Conservation (phyloP, 148 eudicot genomes). For the Amaranthus hypochondriacus region DNA sequence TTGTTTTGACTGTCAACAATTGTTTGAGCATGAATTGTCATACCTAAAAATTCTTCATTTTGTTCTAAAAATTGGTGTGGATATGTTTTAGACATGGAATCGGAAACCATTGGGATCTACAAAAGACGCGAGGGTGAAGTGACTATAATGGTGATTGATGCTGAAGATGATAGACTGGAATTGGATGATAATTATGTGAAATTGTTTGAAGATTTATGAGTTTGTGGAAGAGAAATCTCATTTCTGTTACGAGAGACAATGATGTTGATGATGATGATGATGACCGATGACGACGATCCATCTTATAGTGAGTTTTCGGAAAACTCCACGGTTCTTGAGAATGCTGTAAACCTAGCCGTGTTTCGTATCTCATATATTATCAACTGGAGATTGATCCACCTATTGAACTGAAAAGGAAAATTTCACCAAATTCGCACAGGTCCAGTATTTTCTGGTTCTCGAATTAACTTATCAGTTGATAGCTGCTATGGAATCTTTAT, state of each 20-base stretch:
- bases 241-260: slow-evolving; percentile 12
- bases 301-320: slow-evolving; percentile 30
- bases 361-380: slow-evolving; percentile 25
- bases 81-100: slow-evolving; percentile 18
- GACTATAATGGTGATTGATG: background rate
- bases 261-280: slow-evolving; percentile 12
- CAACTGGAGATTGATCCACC: slow-evolving; percentile 19
- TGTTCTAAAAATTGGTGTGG: background rate
- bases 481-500: slow-evolving; percentile 16
- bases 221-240: background rate
- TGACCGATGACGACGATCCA: slow-evolving; percentile 28
- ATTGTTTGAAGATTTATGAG: slow-evolving; percentile 4
- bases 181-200: slow-evolving; percentile 6
- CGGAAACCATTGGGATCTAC: background rate
- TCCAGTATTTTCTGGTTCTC: background rate
- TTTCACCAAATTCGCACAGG: background rate
- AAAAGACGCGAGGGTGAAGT: slow-evolving; percentile 7
- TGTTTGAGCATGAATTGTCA: no score
- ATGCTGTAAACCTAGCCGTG: slow-evolving; percentile 14
- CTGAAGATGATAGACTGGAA: background rate
- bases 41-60: no score
- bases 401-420: background rate
- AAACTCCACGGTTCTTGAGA: slow-evolving; percentile 26
- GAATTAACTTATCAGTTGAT: background rate
- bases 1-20: no score